Conservation (phyloP, 1,139 yeast genomes). For the Candida mesenterica region DNA sequence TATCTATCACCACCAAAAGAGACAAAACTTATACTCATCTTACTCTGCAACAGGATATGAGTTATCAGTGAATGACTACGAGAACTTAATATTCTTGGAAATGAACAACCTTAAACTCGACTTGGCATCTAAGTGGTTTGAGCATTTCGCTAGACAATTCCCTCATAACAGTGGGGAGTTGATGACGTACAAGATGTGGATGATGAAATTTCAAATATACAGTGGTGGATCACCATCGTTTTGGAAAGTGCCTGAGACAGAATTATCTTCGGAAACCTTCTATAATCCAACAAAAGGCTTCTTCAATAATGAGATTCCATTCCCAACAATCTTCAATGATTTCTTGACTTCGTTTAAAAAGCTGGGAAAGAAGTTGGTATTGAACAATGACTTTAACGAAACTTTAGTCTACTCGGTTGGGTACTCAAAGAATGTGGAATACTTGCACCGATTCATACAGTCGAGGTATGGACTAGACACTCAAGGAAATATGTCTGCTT, state of each 20-base stretch:
- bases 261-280: conserved; percentile 19
- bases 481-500: conserved; percentile 18
- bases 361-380: conserved; percentile 15
- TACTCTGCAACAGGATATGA: conserved; percentile 20
- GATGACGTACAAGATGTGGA: conserved; percentile 38
- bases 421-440: conserved; percentile 24
- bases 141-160: conserved; percentile 28
- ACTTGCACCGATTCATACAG: conserved; percentile 27
- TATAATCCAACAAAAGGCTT: conserved; percentile 21
- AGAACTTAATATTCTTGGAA: conserved; percentile 39
- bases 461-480: conserved; percentile 32
- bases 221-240: conserved; percentile 34
- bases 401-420: conserved; percentile 37
- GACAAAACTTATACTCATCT: conserved; percentile 21
- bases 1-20: conserved; percentile 21
- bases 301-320: conserved; percentile 19
- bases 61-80: conserved; percentile 33
- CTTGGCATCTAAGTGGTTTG: conserved; percentile 42
- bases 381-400: conserved; percentile 24
- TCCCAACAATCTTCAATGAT: conserved; percentile 25
- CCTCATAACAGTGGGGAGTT: conserved; percentile 14
- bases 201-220: conserved; percentile 30
- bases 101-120: conserved; percentile 35
- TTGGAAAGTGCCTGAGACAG: conserved; percentile 29
- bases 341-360: conserved; percentile 16